Percentiles rank a stretch among this genome's conserved stretches.
Evolutionary conservation across 176 grass and related monocot species (phyloP).

Genomic region (Pontederia paniculata): DNA sequence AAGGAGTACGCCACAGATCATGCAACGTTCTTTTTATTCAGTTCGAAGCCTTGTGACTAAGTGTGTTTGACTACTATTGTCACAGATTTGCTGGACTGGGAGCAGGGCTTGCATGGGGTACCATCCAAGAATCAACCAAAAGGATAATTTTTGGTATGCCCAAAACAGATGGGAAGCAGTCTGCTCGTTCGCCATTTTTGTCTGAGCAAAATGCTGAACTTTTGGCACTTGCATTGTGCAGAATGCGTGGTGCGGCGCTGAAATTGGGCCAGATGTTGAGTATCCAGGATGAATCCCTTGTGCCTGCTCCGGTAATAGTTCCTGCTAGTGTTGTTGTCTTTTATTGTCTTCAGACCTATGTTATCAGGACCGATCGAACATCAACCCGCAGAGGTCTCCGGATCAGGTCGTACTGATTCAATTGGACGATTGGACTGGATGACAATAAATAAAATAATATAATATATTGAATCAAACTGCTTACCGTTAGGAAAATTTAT

Average conservation of each 20-base stretch:
- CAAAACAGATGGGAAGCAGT: slow-evolving; percentile 35
- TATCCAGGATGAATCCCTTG: slow-evolving; percentile 96
- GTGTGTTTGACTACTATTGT: neutral
- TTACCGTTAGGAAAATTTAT: too few species aligned
- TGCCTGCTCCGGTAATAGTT: slow-evolving; percentile 59
- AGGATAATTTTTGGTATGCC: slow-evolving; percentile 64
- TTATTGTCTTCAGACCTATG: too few species aligned
- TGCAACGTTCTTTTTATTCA: neutral
- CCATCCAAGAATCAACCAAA: slow-evolving; percentile 60
- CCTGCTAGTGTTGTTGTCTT: neutral
- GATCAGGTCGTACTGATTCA: too few species aligned
- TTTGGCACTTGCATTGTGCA: slow-evolving; percentile 66
- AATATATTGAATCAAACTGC: too few species aligned
- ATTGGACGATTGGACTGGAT: too few species aligned
- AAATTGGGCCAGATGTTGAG: slow-evolving; percentile 93
- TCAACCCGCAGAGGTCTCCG: too few species aligned
- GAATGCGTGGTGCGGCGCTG: slow-evolving; percentile 84
- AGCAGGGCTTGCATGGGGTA: slow-evolving; percentile 72
- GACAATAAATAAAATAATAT: too few species aligned
- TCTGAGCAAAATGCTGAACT: slow-evolving; percentile 94
- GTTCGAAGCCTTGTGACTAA: neutral
- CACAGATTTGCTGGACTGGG: slow-evolving; percentile 78
- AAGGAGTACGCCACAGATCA: too few species aligned
- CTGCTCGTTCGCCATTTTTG: slow-evolving; percentile 69
- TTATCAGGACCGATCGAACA: too few species aligned